Conservation (phyloP, 192 early-diverging fungal species). For the Chytriomyces sp. region DNA sequence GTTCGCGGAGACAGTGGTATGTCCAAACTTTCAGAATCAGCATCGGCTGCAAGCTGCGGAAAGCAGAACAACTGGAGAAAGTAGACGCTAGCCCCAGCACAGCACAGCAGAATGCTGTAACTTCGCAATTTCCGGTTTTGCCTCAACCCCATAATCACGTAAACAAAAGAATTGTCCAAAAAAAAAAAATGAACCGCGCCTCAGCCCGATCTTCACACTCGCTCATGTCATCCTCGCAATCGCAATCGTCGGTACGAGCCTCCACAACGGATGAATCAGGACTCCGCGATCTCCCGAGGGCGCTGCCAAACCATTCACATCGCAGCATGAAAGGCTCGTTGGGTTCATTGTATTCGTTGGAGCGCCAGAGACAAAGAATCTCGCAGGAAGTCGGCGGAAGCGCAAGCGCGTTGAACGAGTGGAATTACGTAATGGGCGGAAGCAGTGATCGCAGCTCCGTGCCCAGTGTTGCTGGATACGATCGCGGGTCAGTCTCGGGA, state of each 20-base stretch:
- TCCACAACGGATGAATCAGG: background rate
- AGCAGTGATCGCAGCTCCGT: background rate
- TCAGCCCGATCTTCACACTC: slow-evolving; percentile 7
- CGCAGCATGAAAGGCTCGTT: slow-evolving; percentile 20
- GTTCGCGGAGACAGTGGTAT: too few relatives aligned
- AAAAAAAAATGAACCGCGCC: slow-evolving; percentile 1
- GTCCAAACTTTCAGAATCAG: too few relatives aligned
- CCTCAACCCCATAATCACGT: background rate
- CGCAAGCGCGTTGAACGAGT: slow-evolving; percentile 4
- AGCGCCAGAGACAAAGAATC: background rate
- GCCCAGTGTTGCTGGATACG: slow-evolving; percentile 11
- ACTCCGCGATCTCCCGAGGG: background rate
- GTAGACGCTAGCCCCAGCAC: too few relatives aligned
- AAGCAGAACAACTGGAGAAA: too few relatives aligned
- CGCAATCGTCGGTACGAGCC: background rate
- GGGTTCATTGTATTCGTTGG: slow-evolving; percentile 9
- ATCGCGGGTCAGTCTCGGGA: slow-evolving; percentile 22
- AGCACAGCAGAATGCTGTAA: too few relatives aligned
- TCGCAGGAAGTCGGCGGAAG: background rate
- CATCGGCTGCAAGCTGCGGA: too few relatives aligned
- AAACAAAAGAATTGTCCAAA: slow-evolving; percentile 17
- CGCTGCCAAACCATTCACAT: background rate
- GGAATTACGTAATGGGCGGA: slow-evolving; percentile 24
- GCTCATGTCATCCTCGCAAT: background rate
- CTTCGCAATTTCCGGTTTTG: too few relatives aligned